These are phyloP conservation scores for Pseudogymnoascus sp. DNA, from an alignment of 2,329 filamentous ascomycete species.

Conservation along the genomic window DNA sequence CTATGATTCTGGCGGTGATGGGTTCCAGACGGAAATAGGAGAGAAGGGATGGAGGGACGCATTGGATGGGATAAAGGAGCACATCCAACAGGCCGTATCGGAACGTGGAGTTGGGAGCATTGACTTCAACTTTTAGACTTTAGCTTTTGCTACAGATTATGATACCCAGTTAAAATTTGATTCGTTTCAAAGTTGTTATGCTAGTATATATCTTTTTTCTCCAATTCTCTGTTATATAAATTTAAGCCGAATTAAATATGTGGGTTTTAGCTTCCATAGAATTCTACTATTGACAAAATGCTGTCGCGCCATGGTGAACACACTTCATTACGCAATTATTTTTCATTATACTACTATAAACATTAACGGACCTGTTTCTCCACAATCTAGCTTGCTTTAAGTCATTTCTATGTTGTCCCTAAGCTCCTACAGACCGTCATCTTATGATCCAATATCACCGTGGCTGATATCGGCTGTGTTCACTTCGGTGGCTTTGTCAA, in stretches of 20 bases:
- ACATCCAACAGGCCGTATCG: slow-evolving; percentile 49
- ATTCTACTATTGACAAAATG: background rate
- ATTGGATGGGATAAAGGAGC: slow-evolving; percentile 38
- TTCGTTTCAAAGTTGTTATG: too few relatives aligned
- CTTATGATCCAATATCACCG: background rate
- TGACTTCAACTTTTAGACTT: slow-evolving; percentile 34
- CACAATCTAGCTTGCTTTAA: background rate
- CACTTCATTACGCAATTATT: background rate
- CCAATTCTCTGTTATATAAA: background rate
- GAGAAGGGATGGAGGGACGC: slow-evolving; percentile 42
- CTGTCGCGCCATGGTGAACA: background rate
- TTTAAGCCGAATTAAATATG: background rate
- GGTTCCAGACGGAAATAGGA: slow-evolving; percentile 32
- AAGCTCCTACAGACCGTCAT: background rate
- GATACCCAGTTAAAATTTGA: background rate
- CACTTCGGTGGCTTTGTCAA: background rate
- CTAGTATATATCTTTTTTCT: background rate
- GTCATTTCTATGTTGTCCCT: background rate
- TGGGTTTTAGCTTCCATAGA: background rate
- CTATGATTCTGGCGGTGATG: slow-evolving; percentile 39
- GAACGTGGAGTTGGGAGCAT: slow-evolving; percentile 51
- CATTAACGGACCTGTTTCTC: background rate
- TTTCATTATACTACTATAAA: background rate
- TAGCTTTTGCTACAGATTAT: background rate
- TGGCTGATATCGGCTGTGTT: background rate